Evolutionary conservation across 179 eudicot species (phyloP), one percentile per base, ranked within the genome.

Genomic region (Silene vulgaris): DNA sequence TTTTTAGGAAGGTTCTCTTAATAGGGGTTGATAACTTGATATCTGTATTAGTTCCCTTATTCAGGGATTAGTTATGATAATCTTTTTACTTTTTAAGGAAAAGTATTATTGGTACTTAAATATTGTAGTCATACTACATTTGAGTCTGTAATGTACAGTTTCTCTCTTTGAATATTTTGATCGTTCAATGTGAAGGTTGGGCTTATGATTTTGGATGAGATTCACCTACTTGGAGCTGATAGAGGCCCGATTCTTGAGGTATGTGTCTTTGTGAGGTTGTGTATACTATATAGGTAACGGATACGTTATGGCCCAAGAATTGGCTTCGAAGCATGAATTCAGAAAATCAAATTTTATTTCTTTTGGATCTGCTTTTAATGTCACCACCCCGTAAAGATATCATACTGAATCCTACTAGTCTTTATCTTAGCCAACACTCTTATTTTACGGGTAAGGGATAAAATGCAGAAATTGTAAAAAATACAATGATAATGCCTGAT

Each of bases 211-310:
- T 83, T 95, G 93, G 99, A 95, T 82, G 99, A 95, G 82, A 93
- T 93, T 84, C 99, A 95, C 83, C 85, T 95, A 56, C 97, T 95
- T 82, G 99, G 99, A 77, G 97, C 97, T 79, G 99, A 95, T 78
- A 89, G 99, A 71, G 99, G 99, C 69, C 99, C 99, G 37, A 93
- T 95, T 59, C 97, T 95, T 84, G 99, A 95, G 97, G 99, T 92
- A 78, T 65, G 69, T 19, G 66, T 72, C 12, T 37, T 70, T 14
- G 17, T 23, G 45, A 37, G 45, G 63, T 50, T 59, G 40, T 69
- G 40, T 63, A 35, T 35, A 35, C 40, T 35, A 43, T 56, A 64
- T 32, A 23, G 32, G 5, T 74, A 35, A 32, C 32, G 40, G 30
- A 21, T 57, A 17, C 37, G 54, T 6, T 48, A 50, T 50, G 14